These are phyloP conservation scores for Pseudogymnoascus sp. DNA, from an alignment of 2,329 filamentous ascomycete species.

Conservation along the genomic window DNA sequence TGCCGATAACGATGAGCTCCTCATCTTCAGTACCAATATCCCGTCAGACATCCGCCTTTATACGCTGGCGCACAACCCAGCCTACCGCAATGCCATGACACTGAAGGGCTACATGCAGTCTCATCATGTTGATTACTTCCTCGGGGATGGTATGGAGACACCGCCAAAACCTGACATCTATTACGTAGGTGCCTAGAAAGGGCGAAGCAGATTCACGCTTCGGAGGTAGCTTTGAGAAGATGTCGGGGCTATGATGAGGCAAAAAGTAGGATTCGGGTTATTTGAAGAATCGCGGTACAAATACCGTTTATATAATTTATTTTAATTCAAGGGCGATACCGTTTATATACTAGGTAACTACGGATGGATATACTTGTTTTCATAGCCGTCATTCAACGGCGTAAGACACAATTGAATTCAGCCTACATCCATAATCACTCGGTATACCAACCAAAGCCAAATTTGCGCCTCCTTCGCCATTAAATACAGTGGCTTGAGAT, in stretches of 20 bases:
- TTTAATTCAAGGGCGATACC: too few relatives aligned
- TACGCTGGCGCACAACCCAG: neutral
- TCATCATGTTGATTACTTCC: neutral
- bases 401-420: too few relatives aligned
- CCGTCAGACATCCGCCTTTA: conserved; percentile 4
- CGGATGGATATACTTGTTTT: too few relatives aligned
- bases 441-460: too few relatives aligned
- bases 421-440: too few relatives aligned
- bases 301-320: too few relatives aligned
- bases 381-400: too few relatives aligned
- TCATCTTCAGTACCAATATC: neutral
- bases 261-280: too few relatives aligned
- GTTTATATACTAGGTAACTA: too few relatives aligned
- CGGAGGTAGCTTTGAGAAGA: neutral
- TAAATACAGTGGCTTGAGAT: neutral
- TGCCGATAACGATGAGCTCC: neutral
- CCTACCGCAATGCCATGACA: conserved; percentile 6
- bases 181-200: neutral
- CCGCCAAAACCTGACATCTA: neutral
- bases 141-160: neutral
- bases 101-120: conserved; percentile 2
- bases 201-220: neutral
- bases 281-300: too few relatives aligned
- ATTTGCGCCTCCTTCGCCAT: too few relatives aligned
- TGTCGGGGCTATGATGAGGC: too few relatives aligned